Evolutionary conservation across 768 basidiomycete genomes (phyloP).

Genomic region (Naganishia onofrii): DNA sequence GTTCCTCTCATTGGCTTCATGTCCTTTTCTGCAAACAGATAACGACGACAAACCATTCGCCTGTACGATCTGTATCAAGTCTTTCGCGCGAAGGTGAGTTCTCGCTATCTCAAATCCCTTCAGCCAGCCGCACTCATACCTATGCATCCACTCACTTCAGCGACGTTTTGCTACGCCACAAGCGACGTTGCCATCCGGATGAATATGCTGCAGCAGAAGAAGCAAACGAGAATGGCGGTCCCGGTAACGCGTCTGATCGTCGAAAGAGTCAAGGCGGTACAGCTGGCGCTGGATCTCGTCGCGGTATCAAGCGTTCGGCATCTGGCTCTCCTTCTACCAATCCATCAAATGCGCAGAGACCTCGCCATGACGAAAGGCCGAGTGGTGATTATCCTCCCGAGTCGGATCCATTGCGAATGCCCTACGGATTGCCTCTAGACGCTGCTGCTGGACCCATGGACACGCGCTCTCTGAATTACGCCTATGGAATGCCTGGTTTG

Average conservation of each 20-base stretch:
- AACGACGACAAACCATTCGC: slow-evolving; percentile 52
- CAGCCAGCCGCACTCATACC: too few relatives aligned
- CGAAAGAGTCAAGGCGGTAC: slow-evolving; percentile 3
- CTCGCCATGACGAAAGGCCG: slow-evolving; percentile 27
- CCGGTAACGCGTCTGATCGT: slow-evolving; percentile 40
- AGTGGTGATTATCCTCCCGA: slow-evolving; percentile 16
- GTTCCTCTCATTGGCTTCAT: not conserved
- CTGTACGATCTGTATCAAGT: slow-evolving; percentile 51
- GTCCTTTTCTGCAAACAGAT: slow-evolving; percentile 46
- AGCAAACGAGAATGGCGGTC: slow-evolving; percentile 40
- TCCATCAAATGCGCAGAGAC: slow-evolving; percentile 35
- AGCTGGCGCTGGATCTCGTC: slow-evolving; percentile 35
- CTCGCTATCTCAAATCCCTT: not conserved
- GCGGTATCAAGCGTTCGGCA: slow-evolving; percentile 29
- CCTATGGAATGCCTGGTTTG: slow-evolving; percentile 21
- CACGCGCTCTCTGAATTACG: slow-evolving; percentile 6
- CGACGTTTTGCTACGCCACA: slow-evolving; percentile 53
- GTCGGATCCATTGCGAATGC: slow-evolving; percentile 1
- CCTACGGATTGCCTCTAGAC: slow-evolving; percentile 17
- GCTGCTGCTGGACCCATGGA: slow-evolving; percentile 7
- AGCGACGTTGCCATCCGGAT: slow-evolving; percentile 50
- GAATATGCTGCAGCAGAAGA: slow-evolving; percentile 22
- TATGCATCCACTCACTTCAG: slow-evolving; percentile 37
- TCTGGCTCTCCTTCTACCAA: slow-evolving; percentile 33
- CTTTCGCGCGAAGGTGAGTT: slow-evolving; percentile 52